These are phyloP conservation scores for Aphanoascus verrucosus DNA, from an alignment of 2,329 filamentous ascomycete species.

Conservation along the genomic window DNA sequence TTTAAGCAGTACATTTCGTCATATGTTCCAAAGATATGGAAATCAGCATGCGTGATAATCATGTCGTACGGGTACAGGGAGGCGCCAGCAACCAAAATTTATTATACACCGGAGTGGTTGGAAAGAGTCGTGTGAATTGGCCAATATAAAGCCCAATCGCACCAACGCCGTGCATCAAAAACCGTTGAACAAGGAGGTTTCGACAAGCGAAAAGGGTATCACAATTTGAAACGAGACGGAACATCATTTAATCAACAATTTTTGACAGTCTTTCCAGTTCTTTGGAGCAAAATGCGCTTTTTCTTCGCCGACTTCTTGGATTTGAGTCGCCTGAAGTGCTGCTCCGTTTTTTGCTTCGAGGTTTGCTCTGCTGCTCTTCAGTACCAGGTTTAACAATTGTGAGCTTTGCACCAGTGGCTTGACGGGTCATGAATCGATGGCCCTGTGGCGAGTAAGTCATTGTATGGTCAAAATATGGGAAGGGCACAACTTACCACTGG, in stretches of 20 bases:
- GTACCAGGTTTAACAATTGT: constrained; percentile 32
- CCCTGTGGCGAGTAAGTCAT: constrained; percentile 3
- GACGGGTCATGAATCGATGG: constrained; percentile 8
- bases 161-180: neutral
- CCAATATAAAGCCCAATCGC: neutral
- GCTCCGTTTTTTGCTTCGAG: constrained; percentile 27
- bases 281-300: constrained; percentile 15
- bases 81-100: neutral
- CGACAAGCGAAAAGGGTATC: constrained; percentile 1
- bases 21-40: neutral
- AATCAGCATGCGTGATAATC: neutral
- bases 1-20: neutral
- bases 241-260: constrained; percentile 2
- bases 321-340: constrained; percentile 23
- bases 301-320: constrained; percentile 21
- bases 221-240: neutral
- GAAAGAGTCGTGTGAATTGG: neutral
- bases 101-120: neutral
- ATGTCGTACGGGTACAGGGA: neutral
- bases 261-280: constrained; percentile 1
- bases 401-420: constrained; percentile 33
- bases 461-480: neutral
- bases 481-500: neutral
- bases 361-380: constrained; percentile 26
- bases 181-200: neutral